A percentile compares a stretch with the other conserved stretches of the same genome.
phyloP scores from a whole-genome alignment of 2,329 filamentous ascomycete species.

The Neospermospora avenae region DNA sequence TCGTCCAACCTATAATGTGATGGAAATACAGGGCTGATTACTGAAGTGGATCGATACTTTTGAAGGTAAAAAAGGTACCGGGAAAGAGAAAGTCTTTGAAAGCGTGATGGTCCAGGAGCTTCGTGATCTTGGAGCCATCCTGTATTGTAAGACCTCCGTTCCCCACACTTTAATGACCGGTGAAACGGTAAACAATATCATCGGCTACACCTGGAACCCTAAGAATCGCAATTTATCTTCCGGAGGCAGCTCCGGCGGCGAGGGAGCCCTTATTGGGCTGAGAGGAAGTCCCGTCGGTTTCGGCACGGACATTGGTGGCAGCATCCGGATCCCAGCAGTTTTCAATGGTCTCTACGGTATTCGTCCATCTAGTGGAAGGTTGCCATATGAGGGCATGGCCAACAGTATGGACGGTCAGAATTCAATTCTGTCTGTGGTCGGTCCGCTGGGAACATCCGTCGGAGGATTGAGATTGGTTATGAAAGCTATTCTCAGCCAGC shows the following conservation, averaged over 20 bases:
- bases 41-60: conserved; percentile 56
- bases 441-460: conserved; percentile 56
- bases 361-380: conserved; percentile 37
- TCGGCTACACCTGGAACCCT: conserved; percentile 38
- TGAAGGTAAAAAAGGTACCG: conserved; percentile 49
- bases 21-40: not conserved
- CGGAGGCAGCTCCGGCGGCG: conserved; percentile 35
- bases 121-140: conserved; percentile 38
- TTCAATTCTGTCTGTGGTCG: conserved; percentile 58
- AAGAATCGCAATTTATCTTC: conserved; percentile 31
- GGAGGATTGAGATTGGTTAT: conserved; percentile 53
- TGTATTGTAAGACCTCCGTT: conserved; percentile 42
- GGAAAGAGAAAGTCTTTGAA: conserved; percentile 49
- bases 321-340: conserved; percentile 37
- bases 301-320: conserved; percentile 35
- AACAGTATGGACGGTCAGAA: conserved; percentile 61
- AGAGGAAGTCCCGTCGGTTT: conserved; percentile 34
- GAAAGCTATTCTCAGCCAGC: conserved; percentile 51
- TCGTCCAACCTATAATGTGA: not conserved
- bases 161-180: conserved; percentile 39
- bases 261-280: conserved; percentile 35
- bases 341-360: conserved; percentile 41
- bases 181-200: conserved; percentile 45
- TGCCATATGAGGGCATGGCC: conserved; percentile 53
- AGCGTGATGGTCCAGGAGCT: conserved; percentile 44